Evolutionary conservation across 441 rosid genomes (phyloP).

Genomic region (Eruca vesicaria): DNA sequence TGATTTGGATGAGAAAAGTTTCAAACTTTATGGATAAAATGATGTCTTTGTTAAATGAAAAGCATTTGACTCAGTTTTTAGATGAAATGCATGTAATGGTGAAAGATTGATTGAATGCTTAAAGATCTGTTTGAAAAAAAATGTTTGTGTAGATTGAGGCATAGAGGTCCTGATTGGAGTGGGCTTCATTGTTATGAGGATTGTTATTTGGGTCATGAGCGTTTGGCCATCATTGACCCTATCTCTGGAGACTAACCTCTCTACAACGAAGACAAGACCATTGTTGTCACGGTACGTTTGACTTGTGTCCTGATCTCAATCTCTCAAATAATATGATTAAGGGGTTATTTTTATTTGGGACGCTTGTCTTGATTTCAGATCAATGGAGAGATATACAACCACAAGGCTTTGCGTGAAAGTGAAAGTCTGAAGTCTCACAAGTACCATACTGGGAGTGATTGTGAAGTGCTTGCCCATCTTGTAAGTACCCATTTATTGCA

Average conservation of each 20-base stretch:
- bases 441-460: constrained; percentile 94
- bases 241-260: constrained; percentile 98
- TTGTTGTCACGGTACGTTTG: constrained; percentile 77
- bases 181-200: constrained; percentile 74
- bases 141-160: constrained; percentile 59
- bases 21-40: background rate
- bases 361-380: constrained; percentile 46
- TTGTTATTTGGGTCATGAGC: constrained; percentile 92
- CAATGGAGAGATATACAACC: constrained; percentile 98
- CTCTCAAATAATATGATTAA: background rate
- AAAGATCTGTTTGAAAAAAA: background rate
- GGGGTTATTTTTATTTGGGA: background rate
- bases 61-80: background rate
- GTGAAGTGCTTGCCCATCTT: constrained; percentile 98
- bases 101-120: background rate
- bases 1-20: constrained; percentile 2
- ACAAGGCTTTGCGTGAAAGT: constrained; percentile 60
- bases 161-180: constrained; percentile 99
- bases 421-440: constrained; percentile 64
- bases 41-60: background rate
- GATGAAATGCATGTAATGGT: background rate
- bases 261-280: constrained; percentile 85
- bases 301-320: background rate
- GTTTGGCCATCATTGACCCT: constrained; percentile 94
- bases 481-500: constrained; percentile 48